A percentile compares a stretch with the other conserved stretches of the same genome.
Conservation (phyloP, 306 rosid species). For the Cucurbita moschata region DNA sequence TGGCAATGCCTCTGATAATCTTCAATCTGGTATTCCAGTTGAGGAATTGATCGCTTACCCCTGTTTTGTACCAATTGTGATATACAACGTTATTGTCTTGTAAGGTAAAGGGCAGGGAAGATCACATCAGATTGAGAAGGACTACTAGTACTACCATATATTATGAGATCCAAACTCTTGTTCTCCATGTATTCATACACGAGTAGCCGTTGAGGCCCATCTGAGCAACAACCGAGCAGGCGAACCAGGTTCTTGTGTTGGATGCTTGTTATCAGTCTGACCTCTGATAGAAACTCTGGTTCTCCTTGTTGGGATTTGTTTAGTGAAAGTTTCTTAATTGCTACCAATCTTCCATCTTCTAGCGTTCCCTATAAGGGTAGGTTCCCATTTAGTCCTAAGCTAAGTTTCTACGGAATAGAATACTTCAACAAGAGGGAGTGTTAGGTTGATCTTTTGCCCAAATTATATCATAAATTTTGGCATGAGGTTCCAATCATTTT, state of each 20-base stretch:
- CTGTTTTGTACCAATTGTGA: slow-evolving; percentile 15
- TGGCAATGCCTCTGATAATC: slow-evolving; percentile 68
- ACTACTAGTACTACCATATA: slow-evolving; percentile 38
- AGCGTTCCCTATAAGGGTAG: slow-evolving; percentile 45
- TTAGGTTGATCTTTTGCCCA: neutral
- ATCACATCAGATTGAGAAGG: neutral
- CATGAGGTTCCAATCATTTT: neutral
- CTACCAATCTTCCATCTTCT: slow-evolving; percentile 49
- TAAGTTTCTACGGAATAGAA: neutral
- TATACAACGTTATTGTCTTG: neutral
- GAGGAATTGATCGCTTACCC: slow-evolving; percentile 38
- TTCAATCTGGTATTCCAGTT: slow-evolving; percentile 61
- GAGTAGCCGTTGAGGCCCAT: slow-evolving; percentile 68
- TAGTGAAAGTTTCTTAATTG: slow-evolving; percentile 61
- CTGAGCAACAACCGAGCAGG: slow-evolving; percentile 72
- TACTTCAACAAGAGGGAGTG: neutral
- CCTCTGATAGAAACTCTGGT: slow-evolving; percentile 66
- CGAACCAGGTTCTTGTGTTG: slow-evolving; percentile 87
- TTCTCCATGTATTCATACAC: slow-evolving; percentile 83
- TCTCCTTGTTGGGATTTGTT: slow-evolving; percentile 85
- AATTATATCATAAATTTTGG: neutral
- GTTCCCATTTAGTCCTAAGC: neutral
- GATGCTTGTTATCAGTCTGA: slow-evolving; percentile 71
- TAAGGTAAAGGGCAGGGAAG: neutral
- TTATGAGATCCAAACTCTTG: slow-evolving; percentile 57